Evolutionary conservation across 2,329 filamentous ascomycete genomes (phyloP).

Genomic region (Sclerotinia glacialis): DNA sequence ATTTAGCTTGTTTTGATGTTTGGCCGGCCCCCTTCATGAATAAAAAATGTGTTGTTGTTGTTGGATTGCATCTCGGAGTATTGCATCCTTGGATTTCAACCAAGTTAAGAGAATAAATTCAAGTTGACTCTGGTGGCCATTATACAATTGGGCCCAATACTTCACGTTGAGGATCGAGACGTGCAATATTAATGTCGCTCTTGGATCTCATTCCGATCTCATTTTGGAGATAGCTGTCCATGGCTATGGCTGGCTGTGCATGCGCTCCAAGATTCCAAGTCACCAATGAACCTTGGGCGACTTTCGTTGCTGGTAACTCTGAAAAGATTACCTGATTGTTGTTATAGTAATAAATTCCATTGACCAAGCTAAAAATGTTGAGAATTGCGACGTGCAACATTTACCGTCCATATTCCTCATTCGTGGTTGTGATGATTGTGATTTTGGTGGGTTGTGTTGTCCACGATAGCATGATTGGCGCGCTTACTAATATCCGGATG

Average conservation of each 20-base stretch:
- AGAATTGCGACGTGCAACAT: not conserved
- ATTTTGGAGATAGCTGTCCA: slow-evolving; percentile 22
- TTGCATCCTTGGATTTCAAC: not conserved
- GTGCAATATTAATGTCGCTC: slow-evolving; percentile 20
- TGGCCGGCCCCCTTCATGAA: not conserved
- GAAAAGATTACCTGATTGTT: not conserved
- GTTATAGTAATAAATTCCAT: not conserved
- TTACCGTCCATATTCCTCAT: no score
- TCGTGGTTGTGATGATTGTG: not conserved
- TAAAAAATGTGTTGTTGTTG: not conserved
- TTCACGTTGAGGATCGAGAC: not conserved
- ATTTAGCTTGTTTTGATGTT: not conserved
- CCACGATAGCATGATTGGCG: not conserved
- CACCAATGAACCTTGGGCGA: not conserved
- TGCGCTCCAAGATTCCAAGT: slow-evolving; percentile 22
- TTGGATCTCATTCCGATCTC: slow-evolving; percentile 18
- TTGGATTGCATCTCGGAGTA: not conserved
- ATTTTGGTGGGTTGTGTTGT: not conserved
- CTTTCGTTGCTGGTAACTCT: no score
- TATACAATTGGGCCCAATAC: not conserved
- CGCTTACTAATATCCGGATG: not conserved
- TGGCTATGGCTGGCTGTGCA: not conserved
- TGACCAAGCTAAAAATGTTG: not conserved
- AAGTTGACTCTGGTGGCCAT: not conserved
- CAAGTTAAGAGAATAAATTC: not conserved